Evolutionary conservation across 176 grass and related monocot genomes (phyloP), one percentile per base, ranked within the genome.

Genomic region (Avena eriantha): DNA sequence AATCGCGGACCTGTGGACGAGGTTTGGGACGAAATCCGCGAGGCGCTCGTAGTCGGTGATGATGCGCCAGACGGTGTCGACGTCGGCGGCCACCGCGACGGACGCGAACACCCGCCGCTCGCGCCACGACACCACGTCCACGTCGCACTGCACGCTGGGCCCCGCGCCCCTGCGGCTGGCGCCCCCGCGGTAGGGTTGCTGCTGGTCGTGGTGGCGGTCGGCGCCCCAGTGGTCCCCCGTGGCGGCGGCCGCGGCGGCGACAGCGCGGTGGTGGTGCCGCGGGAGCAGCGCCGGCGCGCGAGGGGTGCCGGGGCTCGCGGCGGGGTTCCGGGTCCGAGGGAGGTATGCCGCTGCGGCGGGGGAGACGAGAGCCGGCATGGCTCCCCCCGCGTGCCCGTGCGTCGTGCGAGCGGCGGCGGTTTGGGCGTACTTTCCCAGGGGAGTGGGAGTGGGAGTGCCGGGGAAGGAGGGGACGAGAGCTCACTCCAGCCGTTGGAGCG

Each of bases 31-130:
- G 84, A 91, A 98, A 48, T 98, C 90, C 31, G 96, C 96, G 29
- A 98, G 93, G 72, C 93, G 90, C 85, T 95, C 93, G 79, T 98
- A 98, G 82, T 98, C 96, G 33, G 96, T 98, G 84, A 98, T 92
- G 84, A 95, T 92, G 73, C 89, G 84, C 96, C 96, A 98, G 23
- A 98, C 64, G 18, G 96, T 88, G 53, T 94, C 93, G 54, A 92
- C 90, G 65, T 95, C 96, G 58, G 96, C 96, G 82, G 88, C 86
- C 69, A 92, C 91, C 22, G 74, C 23, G 36, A 98, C 88, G 80
- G 93, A 91, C 22, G 86, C 92, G 67, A 82, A 61, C 81, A 98
- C 88, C 31, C 91, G 86, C 41, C 91, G 88, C 93, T 98, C 96
- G 22, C 93, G 96, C 96, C 96, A 98, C 46, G 96, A 98, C 77